Evolutionary conservation across 805 yeast species (phyloP).

Genomic region (Ogataea parapolymorpha): DNA sequence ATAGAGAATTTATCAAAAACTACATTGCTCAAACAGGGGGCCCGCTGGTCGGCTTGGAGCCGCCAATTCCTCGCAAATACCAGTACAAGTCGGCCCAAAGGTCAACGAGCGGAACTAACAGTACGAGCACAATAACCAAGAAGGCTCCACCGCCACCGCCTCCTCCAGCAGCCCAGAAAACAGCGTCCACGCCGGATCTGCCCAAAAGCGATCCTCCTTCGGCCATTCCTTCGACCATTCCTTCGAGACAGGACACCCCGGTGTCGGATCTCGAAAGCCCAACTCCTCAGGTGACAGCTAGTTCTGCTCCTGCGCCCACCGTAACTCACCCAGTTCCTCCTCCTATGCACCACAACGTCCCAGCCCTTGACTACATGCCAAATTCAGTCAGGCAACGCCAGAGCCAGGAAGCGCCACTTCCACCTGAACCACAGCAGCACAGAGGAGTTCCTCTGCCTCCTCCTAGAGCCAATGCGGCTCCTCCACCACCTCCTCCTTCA

Average conservation of each 20-base stretch:
- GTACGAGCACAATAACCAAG: constrained; percentile 17
- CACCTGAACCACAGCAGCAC: constrained; percentile 2
- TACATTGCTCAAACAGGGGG: constrained; percentile 74
- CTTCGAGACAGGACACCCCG: constrained; percentile 7
- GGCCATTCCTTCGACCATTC: constrained; percentile 1
- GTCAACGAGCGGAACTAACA: constrained; percentile 1
- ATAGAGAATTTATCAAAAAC: constrained; percentile 75
- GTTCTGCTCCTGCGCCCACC: constrained; percentile 1
- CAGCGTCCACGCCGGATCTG: constrained; percentile 14
- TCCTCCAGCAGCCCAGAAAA: constrained; percentile 10
- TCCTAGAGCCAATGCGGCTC: constrained; percentile 19
- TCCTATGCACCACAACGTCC: constrained; percentile 28
- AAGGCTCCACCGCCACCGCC: constrained; percentile 42
- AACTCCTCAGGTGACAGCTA: background rate
- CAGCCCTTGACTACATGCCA: constrained; percentile 17
- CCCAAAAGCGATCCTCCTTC: constrained; percentile 1
- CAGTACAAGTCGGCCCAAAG: constrained; percentile 28
- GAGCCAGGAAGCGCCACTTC: background rate
- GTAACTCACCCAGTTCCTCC: constrained; percentile 1
- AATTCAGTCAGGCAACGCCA: constrained; percentile 13
- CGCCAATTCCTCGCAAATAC: constrained; percentile 70
- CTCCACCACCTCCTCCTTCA: constrained; percentile 27
- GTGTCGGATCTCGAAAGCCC: background rate
- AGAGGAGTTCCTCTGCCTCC: constrained; percentile 25
- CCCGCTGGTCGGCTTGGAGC: constrained; percentile 78